Evolutionary conservation across 1,284 basidiomycete species (phyloP).

Genomic region (Sanghuangporus sanghuang): DNA sequence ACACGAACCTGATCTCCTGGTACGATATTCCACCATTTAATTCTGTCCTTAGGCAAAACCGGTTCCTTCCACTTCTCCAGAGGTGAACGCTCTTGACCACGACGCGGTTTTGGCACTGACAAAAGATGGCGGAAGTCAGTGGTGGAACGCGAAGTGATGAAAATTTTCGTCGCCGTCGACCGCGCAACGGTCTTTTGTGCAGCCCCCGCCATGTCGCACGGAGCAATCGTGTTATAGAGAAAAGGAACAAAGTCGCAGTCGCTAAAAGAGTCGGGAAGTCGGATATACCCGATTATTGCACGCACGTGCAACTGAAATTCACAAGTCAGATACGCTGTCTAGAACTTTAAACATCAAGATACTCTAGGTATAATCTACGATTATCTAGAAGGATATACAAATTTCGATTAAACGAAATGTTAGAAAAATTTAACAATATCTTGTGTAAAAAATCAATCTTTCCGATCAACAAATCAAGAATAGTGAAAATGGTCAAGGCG

Average conservation of each 20-base stretch:
- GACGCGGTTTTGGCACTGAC: constrained; percentile 5
- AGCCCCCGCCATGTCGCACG: constrained; percentile 19
- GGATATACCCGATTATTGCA: no score
- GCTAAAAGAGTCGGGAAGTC: no score
- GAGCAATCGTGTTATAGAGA: not conserved
- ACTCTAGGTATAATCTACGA: no score
- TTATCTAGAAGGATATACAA: no score
- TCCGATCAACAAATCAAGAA: not conserved
- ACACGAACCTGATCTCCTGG: constrained; percentile 76
- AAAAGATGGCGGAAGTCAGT: constrained; percentile 17
- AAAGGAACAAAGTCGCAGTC: not conserved
- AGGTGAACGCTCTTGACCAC: not conserved
- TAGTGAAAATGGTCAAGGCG: not conserved
- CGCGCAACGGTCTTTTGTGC: constrained; percentile 11
- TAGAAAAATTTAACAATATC: no score
- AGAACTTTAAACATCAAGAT: no score
- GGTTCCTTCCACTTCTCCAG: constrained; percentile 33
- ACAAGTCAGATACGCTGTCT: no score
- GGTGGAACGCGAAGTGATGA: constrained; percentile 13
- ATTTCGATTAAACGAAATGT: no score
- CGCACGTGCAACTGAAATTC: no score
- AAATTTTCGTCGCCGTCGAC: constrained; percentile 8
- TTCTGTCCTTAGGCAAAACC: constrained; percentile 58
- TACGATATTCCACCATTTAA: constrained; percentile 82
- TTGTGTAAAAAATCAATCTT: no score